Conservation (phyloP, 1,284 basidiomycete genomes). For the Rhodotorula mucilaginosa region DNA sequence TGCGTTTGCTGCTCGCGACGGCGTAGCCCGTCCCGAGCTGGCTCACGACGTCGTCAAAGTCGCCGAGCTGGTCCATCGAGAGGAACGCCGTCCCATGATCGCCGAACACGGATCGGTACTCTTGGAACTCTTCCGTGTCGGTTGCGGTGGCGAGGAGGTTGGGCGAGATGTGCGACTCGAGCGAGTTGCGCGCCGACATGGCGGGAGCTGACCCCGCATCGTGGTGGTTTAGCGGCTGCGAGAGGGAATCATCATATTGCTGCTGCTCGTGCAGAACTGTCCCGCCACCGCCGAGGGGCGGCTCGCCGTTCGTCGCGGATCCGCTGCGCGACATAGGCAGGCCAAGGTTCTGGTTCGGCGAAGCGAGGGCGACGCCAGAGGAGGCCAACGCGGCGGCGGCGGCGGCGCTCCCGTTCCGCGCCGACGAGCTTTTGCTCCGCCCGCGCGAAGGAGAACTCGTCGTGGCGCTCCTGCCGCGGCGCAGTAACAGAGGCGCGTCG, state of each 20-base stretch:
- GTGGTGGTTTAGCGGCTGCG: neutral
- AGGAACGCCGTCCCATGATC: conserved; percentile 19
- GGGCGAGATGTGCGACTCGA: conserved; percentile 16
- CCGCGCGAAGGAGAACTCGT: conserved; percentile 1
- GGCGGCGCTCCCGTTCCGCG: conserved; percentile 25
- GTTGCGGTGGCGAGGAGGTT: neutral
- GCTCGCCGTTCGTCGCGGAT: neutral
- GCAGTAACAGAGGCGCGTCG: neutral
- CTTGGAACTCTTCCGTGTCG: neutral
- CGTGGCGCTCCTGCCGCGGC: conserved; percentile 5
- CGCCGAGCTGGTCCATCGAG: conserved; percentile 34
- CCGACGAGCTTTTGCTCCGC: conserved; percentile 1
- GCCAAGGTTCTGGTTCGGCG: conserved; percentile 15
- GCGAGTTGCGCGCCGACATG: conserved; percentile 14
- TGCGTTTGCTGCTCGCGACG: conserved; percentile 90
- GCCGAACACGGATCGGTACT: neutral
- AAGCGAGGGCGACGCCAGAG: conserved; percentile 32
- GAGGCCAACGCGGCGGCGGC: conserved; percentile 32
- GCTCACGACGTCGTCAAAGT: conserved; percentile 39
- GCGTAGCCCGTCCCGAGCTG: conserved; percentile 61
- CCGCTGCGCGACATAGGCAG: neutral
- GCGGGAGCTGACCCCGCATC: neutral
- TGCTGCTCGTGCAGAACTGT: neutral
- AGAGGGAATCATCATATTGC: neutral
- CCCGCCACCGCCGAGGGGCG: neutral